A percentile compares a stretch with the other conserved stretches of the same genome.
These are phyloP conservation scores for Pachysandra terminalis DNA, from an alignment of 164 flowering plant genomes.

Conservation along the genomic window DNA sequence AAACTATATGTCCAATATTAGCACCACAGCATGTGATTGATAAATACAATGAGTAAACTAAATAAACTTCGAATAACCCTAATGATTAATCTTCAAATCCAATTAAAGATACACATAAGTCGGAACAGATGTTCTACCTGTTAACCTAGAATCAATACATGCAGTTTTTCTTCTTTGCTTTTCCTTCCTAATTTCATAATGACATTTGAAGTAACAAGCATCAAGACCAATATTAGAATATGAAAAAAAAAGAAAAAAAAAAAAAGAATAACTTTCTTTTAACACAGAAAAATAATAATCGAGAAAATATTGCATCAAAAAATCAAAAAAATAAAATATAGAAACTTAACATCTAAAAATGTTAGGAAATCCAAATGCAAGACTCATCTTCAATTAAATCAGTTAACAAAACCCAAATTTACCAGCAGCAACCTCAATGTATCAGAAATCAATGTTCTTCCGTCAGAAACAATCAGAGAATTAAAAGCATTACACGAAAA, in stretches of 20 bases:
- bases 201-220: neutral
- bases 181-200: neutral
- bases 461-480: neutral
- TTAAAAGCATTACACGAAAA: neutral
- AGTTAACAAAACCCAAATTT: neutral
- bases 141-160: neutral
- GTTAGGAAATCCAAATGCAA: neutral
- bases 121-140: neutral
- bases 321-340: too few species aligned
- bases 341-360: neutral
- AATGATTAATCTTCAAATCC: neutral
- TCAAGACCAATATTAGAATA: too few species aligned
- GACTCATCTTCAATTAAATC: neutral
- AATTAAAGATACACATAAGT: neutral
- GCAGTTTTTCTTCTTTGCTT: neutral
- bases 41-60: too few species aligned
- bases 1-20: too few species aligned
- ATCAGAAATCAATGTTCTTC: neutral
- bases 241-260: too few species aligned
- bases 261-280: too few species aligned
- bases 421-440: neutral
- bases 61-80: too few species aligned
- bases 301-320: too few species aligned
- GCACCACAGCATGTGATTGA: too few species aligned
- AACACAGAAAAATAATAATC: too few species aligned